A percentile compares a stretch with the other conserved stretches of the same genome.
phyloP scores from a whole-genome alignment of 345 rosid genomes.

The Linum lewisii region DNA sequence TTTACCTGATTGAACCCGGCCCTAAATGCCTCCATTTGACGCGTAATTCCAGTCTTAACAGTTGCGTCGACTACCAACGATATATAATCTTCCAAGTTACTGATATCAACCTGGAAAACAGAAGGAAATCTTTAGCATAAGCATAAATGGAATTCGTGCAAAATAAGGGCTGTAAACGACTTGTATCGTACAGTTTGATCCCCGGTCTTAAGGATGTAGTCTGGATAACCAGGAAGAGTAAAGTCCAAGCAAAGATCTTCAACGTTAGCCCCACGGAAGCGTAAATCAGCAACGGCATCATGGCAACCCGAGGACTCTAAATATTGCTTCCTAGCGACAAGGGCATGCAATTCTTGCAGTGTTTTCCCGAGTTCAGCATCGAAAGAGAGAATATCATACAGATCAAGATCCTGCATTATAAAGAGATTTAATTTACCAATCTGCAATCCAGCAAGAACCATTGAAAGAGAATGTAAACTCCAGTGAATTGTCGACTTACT shows the following conservation, averaged over 20 bases:
- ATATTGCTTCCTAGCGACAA: slow-evolving; percentile 68
- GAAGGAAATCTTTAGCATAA: slow-evolving; percentile 3
- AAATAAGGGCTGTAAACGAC: background rate
- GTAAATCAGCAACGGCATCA: slow-evolving; percentile 31
- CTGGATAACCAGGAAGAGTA: slow-evolving; percentile 93
- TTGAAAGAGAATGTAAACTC: slow-evolving; percentile 1
- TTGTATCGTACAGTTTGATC: slow-evolving; percentile 54
- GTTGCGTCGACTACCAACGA: slow-evolving; percentile 84
- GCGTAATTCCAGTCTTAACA: slow-evolving; percentile 64
- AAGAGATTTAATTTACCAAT: slow-evolving; percentile 4
- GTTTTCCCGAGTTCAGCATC: slow-evolving; percentile 82
- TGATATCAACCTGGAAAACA: slow-evolving; percentile 56
- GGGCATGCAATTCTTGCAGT: slow-evolving; percentile 69
- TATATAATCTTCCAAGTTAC: slow-evolving; percentile 82
- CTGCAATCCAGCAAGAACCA: background rate
- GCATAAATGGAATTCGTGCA: background rate
- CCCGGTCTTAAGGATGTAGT: slow-evolving; percentile 66
- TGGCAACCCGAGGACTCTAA: slow-evolving; percentile 39
- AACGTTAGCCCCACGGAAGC: slow-evolving; percentile 51
- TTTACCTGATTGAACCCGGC: slow-evolving; percentile 93
- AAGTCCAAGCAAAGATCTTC: slow-evolving; percentile 91
- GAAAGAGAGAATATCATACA: slow-evolving; percentile 69
- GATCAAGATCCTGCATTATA: slow-evolving; percentile 85
- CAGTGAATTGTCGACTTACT: too few relatives aligned
- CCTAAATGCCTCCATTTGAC: slow-evolving; percentile 87